phyloP scores from a whole-genome alignment of 306 rosid genomes.

The Mimosa bimucronata region DNA sequence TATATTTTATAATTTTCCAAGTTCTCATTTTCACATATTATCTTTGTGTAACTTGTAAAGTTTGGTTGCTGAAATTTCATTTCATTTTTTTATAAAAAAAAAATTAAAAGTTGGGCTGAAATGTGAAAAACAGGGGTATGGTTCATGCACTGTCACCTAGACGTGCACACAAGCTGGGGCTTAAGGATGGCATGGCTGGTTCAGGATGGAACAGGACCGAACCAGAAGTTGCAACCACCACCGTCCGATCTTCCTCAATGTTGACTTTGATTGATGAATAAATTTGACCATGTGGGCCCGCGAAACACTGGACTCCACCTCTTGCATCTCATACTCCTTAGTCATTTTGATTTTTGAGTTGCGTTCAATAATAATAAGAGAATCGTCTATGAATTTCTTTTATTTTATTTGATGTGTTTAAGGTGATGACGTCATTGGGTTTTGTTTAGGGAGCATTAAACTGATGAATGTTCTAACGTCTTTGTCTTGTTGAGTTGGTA shows the following conservation, averaged over 20 bases:
- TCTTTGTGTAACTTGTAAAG: no score
- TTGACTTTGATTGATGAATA: conserved; percentile 46
- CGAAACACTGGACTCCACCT: conserved; percentile 5
- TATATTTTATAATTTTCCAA: no score
- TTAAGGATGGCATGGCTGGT: conserved; percentile 88
- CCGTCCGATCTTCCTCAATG: conserved; percentile 86
- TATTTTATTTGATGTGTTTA: conserved; percentile 36
- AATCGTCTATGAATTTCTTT: conserved; percentile 3
- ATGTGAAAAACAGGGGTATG: conserved; percentile 64
- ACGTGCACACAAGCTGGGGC: conserved; percentile 92
- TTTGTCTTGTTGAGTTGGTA: conserved; percentile 46
- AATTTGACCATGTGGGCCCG: conserved; percentile 21
- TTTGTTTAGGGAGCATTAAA: conserved; percentile 3
- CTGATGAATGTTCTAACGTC: conserved; percentile 31
- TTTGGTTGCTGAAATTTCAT: no score
- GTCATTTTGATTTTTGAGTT: conserved; percentile 7
- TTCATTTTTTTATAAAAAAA: no score
- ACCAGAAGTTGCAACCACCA: conserved; percentile 82
- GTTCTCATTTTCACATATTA: no score
- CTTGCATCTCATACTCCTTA: neutral
- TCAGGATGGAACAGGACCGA: conserved; percentile 59
- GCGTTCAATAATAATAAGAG: neutral
- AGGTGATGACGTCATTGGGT: conserved; percentile 25
- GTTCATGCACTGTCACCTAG: conserved; percentile 95
- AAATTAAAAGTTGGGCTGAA: neutral